Percentiles rank a stretch among this genome's conserved stretches.
Evolutionary conservation across 805 yeast genomes (phyloP).

Genomic region (Starmerella potacharoeniae): DNA sequence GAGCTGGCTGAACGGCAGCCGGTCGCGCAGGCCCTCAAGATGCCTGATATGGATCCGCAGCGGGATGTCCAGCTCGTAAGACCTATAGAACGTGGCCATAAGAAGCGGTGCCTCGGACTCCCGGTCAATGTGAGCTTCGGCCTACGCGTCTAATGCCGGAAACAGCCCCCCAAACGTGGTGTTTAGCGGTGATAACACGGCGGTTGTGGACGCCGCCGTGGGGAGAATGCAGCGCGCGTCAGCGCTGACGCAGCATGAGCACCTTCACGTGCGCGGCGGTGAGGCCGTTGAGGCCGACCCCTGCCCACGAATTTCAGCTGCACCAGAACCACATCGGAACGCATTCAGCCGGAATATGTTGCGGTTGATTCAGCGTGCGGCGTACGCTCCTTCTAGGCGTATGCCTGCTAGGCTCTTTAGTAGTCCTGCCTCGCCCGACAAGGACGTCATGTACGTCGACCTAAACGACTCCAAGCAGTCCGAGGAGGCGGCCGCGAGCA

Average conservation of each 20-base stretch:
- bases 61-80: conserved; percentile 43
- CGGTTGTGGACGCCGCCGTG: no score
- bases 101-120: neutral
- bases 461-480: conserved; percentile 16
- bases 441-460: conserved; percentile 18
- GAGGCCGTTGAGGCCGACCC: neutral
- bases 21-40: conserved; percentile 36
- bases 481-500: conserved; percentile 16
- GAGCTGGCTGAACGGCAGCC: conserved; percentile 36
- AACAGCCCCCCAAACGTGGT: no score
- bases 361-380: neutral
- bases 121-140: neutral
- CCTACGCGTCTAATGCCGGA: neutral
- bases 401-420: neutral
- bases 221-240: no score
- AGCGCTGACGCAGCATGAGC: no score
- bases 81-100: conserved; percentile 40
- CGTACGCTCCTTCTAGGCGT: neutral
- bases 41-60: conserved; percentile 40
- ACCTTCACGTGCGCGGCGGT: no score
- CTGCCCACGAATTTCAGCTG: neutral
- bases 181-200: neutral
- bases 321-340: neutral
- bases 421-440: conserved; percentile 38
- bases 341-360: neutral